phyloP scores from a whole-genome alignment of 139 green algal genomes.

The Nannochloris sp. region DNA sequence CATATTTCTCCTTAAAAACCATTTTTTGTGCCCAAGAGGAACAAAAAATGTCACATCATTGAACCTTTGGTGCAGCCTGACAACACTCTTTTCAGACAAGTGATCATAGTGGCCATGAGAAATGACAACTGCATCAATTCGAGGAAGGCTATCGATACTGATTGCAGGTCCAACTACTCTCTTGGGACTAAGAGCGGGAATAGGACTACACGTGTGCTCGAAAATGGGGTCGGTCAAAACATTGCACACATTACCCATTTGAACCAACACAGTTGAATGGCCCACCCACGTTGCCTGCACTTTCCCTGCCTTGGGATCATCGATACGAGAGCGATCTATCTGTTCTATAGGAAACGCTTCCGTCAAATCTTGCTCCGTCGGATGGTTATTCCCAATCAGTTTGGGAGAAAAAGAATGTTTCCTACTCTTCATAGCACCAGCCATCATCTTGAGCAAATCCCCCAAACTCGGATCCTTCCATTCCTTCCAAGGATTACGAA shows the following conservation, averaged over 20 bases:
- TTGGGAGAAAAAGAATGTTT: background rate
- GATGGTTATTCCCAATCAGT: conserved; percentile 11
- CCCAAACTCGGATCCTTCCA: conserved; percentile 18
- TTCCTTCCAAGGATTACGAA: conserved; percentile 30
- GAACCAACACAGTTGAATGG: conserved; percentile 55
- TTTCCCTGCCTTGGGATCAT: conserved; percentile 7
- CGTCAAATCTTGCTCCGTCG: conserved; percentile 11
- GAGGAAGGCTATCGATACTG: conserved; percentile 24
- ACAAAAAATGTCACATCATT: conserved; percentile 42
- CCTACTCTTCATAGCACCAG: conserved; percentile 13
- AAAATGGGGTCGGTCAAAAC: conserved; percentile 75
- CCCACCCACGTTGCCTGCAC: conserved; percentile 57
- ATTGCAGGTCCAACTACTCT: conserved; percentile 35
- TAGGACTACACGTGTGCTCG: conserved; percentile 35
- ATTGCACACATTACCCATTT: conserved; percentile 46
- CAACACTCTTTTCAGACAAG: conserved; percentile 42
- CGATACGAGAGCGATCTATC: conserved; percentile 11
- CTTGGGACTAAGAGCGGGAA: conserved; percentile 34
- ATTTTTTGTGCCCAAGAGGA: conserved; percentile 49
- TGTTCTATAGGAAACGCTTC: conserved; percentile 17
- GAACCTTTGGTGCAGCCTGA: conserved; percentile 37
- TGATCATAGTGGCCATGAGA: conserved; percentile 64
- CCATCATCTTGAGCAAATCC: conserved; percentile 13
- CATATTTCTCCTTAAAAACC: conserved; percentile 46
- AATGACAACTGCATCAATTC: conserved; percentile 64